Base-by-base conservation (phyloP, 345 rosid species). In the Eutrema yunnanense region DNA sequence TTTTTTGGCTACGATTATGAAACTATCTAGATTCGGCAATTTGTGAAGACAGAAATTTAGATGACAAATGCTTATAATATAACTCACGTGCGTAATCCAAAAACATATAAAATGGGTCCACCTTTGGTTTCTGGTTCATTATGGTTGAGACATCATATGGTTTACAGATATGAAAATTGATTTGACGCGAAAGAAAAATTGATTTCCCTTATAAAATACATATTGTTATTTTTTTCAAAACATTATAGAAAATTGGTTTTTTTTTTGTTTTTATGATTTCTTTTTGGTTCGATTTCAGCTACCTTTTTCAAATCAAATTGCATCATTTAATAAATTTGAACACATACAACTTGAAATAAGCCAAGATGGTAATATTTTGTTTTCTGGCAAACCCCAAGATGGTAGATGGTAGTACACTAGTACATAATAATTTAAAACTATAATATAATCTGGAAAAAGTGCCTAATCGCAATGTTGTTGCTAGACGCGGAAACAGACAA, bases 401-500 rank as follows among this genome's bases (percentile, higher is more conserved):
- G 4, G 6, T 30, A 53, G 22, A 54, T 32, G 4, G 6, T 30
- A 30, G 32, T 30, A 8, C 9, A 37, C 41, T 8, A 37, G 9
- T 38, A 38, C 36, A 33, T 33, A 3, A 50, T 26, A 51, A 9
- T 9, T 10, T 26, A 51, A 51, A 26, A 51, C 4, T 42, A 70
- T 50, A 22, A 52, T 62, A 5, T 62, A 5, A 62, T 16, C 53
- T 42, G 29, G 32, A 33, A 52, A 61, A 56, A 14, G 33, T 19
- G 55, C 6, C 33, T 27, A 27, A 32, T 6, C 26, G 55, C 34
- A 6, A 52, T 6, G 14, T 52, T 29, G 36, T 64, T 63, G 37
- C 49, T 16, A 33, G 54, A 65, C 52, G 27, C 60, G 60, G 72
- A 57, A 48, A 65, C 10, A 55, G 46, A 42, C 58, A 65, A 56